Evolutionary conservation across 345 rosid species (phyloP).

Genomic region (Arabidopsis thaliana): DNA sequence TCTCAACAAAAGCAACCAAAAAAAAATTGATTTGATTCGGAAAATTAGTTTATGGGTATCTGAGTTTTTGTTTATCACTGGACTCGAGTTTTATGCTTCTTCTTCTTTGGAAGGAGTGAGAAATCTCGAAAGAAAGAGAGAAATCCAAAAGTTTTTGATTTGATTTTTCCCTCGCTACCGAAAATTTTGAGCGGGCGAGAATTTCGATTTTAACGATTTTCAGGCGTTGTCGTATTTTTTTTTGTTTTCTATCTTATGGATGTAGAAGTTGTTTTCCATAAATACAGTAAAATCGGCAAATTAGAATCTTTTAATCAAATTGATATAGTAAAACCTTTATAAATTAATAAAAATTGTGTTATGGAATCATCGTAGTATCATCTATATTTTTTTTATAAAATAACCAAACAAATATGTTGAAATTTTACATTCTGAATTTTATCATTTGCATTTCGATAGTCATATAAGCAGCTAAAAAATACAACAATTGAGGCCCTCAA

Average conservation of each 20-base stretch:
- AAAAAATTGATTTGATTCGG: background rate
- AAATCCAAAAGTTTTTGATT: slow-evolving; percentile 1
- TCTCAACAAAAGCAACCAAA: background rate
- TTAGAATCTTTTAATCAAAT: background rate
- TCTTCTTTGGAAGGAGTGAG: background rate
- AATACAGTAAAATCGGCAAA: background rate
- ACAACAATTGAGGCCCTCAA: too few relatives aligned
- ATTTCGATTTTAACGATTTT: background rate
- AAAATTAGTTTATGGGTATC: background rate
- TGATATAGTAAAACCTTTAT: too few relatives aligned
- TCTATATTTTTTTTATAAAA: too few relatives aligned
- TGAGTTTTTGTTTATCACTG: background rate
- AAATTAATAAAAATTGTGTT: too few relatives aligned
- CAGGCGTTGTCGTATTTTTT: background rate
- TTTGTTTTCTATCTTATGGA: background rate
- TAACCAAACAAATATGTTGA: too few relatives aligned
- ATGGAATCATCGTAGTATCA: too few relatives aligned
- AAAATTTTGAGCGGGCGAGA: background rate
- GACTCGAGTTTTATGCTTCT: background rate
- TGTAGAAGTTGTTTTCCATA: background rate
- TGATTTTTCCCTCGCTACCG: background rate
- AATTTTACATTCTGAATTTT: too few relatives aligned
- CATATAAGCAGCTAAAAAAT: too few relatives aligned
- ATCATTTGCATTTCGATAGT: too few relatives aligned
- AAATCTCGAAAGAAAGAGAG: background rate